phyloP scores from a whole-genome alignment of 768 basidiomycete species.

The Pleurotus cornucopiae region DNA sequence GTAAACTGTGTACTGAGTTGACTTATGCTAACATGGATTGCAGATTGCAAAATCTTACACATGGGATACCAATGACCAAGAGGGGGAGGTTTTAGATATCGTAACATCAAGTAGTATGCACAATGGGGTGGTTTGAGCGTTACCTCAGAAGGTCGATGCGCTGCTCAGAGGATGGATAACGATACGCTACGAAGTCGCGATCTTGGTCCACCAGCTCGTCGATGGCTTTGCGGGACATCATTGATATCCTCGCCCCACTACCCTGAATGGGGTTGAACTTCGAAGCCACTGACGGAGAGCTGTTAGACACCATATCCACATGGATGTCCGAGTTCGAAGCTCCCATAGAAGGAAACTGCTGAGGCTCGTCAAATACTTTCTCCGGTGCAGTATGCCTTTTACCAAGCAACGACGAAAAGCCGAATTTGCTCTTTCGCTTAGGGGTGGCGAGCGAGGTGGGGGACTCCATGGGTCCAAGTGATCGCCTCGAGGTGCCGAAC shows the following conservation, averaged over 20 bases:
- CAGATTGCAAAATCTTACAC: not conserved
- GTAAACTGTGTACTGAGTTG: not conserved
- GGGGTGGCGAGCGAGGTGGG: conserved; percentile 25
- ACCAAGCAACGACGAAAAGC: conserved; percentile 62
- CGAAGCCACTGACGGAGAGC: conserved; percentile 47
- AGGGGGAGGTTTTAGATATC: conserved; percentile 1
- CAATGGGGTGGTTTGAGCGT: conserved; percentile 1
- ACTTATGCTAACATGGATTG: not conserved
- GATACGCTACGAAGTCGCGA: conserved; percentile 79
- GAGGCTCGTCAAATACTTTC: conserved; percentile 27
- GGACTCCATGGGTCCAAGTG: conserved; percentile 41
- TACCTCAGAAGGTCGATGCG: conserved; percentile 57
- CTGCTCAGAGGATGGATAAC: conserved; percentile 79
- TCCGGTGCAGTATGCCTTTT: conserved; percentile 38
- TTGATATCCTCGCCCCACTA: conserved; percentile 46
- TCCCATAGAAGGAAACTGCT: conserved; percentile 46
- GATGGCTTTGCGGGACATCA: conserved; percentile 64
- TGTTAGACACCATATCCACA: conserved; percentile 32
- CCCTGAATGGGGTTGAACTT: conserved; percentile 44
- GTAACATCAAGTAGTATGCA: not conserved
- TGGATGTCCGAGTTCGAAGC: conserved; percentile 41
- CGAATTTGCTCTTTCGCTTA: conserved; percentile 75
- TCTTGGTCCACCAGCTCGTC: conserved; percentile 85
- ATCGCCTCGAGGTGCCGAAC: conserved; percentile 65
- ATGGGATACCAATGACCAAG: not conserved